Base-by-base conservation (phyloP, 352 stramenopile species). In the Phytophthora parvispora region DNA sequence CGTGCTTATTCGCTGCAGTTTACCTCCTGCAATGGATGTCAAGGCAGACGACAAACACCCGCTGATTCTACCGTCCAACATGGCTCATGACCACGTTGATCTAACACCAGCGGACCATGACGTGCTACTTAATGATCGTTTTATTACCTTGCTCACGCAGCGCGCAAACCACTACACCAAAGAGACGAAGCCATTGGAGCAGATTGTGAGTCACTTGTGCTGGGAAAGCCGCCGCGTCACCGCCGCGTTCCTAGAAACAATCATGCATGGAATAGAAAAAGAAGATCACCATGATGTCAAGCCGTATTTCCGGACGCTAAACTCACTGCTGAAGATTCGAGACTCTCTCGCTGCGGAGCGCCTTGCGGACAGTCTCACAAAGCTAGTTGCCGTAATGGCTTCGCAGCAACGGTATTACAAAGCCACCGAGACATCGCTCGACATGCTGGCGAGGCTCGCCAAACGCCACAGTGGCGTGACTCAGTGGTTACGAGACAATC, bases 231-330 rank as follows among this genome's bases (percentile, higher is more conserved):
- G 74, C 1, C 77, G 69, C 3, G 73, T 91, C 12, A 92, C 90
- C 31, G 45, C 59, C 2, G 63, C 80, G 16, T 91, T 94, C 34
- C 53, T 93, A 42, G 74, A 93, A 38, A 81, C 67, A 20, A 86
- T 97, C 58, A 80, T 91, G 56, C 69, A 85, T 32, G 89, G 86
- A n/a, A 89, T 97, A 15, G 84, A 96, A 60, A 66, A 71, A 28
- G 82, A 94, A 53, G 89, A 97, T 60, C 86, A 96, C 56, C 85
- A 96, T 29, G 88, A 96, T 43, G 78, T 97, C 49, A 97, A 97
- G 49, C 74, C 89, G n/a, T 96, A 92, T 47, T 96, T 97, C 60
- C 90, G 90, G 13, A 93, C 87, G n/a, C 60, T 97, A 6, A 93
- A 91, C 36, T 82, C 87, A 54, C 57, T 97, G 12, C 66, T 96